These are phyloP conservation scores for Cryptosporidium sp. DNA, from an alignment of 169 alveolate species.

Conservation along the genomic window DNA sequence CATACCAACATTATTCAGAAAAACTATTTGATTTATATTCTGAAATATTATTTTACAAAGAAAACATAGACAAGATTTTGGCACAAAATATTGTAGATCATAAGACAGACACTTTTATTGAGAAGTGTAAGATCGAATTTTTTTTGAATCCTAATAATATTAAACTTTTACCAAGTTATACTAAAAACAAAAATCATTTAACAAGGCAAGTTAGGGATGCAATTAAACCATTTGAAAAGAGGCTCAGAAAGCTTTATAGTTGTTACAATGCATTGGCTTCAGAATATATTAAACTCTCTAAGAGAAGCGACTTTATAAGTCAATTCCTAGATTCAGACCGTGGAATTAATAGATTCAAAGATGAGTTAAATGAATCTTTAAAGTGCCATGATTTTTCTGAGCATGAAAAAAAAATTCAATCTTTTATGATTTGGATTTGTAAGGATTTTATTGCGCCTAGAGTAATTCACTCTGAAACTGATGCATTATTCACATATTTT, in stretches of 20 bases:
- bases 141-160: slow-evolving; percentile 37
- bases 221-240: slow-evolving; percentile 39
- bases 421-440: slow-evolving; percentile 64
- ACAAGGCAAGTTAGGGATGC: slow-evolving; percentile 55
- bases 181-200: slow-evolving; percentile 9
- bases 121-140: not conserved
- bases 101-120: not conserved
- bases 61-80: slow-evolving; percentile 20
- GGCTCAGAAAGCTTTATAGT: slow-evolving; percentile 18
- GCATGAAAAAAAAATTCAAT: not conserved
- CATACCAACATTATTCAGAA: slow-evolving; percentile 38
- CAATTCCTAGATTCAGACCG: not conserved
- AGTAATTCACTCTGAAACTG: slow-evolving; percentile 60
- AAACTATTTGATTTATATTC: slow-evolving; percentile 14
- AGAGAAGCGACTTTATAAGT: slow-evolving; percentile 1
- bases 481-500: slow-evolving; percentile 39
- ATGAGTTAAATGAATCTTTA: not conserved
- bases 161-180: slow-evolving; percentile 10
- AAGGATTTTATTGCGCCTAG: slow-evolving; percentile 43
- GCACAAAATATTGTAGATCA: not conserved
- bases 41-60: slow-evolving; percentile 28
- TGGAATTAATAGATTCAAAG: slow-evolving; percentile 1
- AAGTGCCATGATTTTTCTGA: not conserved
- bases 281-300: slow-evolving; percentile 8
- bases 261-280: slow-evolving; percentile 8